A percentile compares a stretch with the other conserved stretches of the same genome.
phyloP scores from a whole-genome alignment of 306 rosid genomes.

The Alnus rubra region DNA sequence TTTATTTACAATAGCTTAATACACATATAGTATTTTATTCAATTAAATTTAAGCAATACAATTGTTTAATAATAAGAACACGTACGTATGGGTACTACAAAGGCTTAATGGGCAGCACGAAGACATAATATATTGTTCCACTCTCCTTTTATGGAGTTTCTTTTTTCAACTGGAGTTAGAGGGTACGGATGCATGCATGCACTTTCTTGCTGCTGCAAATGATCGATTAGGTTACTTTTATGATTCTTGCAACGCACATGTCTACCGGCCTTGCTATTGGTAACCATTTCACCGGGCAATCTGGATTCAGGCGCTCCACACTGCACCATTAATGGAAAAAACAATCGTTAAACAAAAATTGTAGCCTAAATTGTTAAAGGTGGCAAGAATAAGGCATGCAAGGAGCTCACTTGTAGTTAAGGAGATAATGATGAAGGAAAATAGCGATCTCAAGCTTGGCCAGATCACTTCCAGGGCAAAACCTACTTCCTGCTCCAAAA shows the following conservation, averaged over 20 bases:
- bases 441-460: conserved; percentile 56
- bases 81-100: no score
- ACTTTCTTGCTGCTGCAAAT: background rate
- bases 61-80: no score
- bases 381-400: background rate
- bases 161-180: no score
- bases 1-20: no score
- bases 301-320: conserved; percentile 53
- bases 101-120: no score
- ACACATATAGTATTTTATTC: no score
- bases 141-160: no score
- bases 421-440: conserved; percentile 64
- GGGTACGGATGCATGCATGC: background rate
- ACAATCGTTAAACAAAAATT: background rate
- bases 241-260: conserved; percentile 58
- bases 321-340: conserved; percentile 22
- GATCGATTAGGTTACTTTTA: conserved; percentile 20
- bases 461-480: conserved; percentile 60
- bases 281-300: conserved; percentile 36
- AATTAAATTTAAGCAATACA: no score
- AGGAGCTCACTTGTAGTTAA: conserved; percentile 42
- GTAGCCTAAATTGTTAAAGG: background rate
- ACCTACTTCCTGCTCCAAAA: conserved; percentile 58
- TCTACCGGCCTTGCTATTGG: conserved; percentile 55
- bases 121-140: no score